Base-by-base conservation (phyloP, 305 asterid species). In the Fraxinus sp. region DNA sequence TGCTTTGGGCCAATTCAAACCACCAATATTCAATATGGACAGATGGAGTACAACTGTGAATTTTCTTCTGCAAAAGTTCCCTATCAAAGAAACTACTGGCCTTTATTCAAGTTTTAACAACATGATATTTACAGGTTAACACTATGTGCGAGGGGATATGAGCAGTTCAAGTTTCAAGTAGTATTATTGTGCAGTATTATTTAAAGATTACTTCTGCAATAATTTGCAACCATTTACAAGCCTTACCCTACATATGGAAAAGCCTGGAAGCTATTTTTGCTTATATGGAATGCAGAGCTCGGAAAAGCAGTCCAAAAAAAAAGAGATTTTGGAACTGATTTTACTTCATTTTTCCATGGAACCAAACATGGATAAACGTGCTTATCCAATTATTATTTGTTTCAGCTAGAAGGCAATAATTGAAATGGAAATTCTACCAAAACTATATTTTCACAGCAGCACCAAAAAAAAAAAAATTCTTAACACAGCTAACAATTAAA, bases 31-130 rank as follows among this genome's bases (percentile, higher is more conserved):
- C 49, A 59, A 78, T 28, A 14, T 18, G 52, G 20, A 33, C 18
- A 80, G 75, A 71, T 77, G 44, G 68, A 74, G 52, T 75, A 14
- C 83, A 74, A 66, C 73, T 80, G 68, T 14, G 49, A 52, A 16
- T 10, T 16, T 64, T 24, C 73, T 66, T 66, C 73, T 3, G n/a
- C 35, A 9, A 26, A 20, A 64, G 73, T 66, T 66, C 73, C 18
- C 73, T 66, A 24, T 66, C 73, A 64, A 66, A 66, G 73, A 26
- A 66, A 10, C 35, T 24, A 66, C 73, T 66, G n/a, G 70, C 1
- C 14, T 59, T 59, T 59, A 20, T 59, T 59, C 70, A 20, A 66
- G 73, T 66, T 24, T 64, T 66, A 66, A 66, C 7, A 26, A 64
- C 71, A 62, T 1, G 72, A 22, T 62, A 20, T 22, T 62, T 62